Evolutionary conservation across 2,329 filamentous ascomycete species (phyloP).

Genomic region (Pseudogymnoascus pannorum): DNA sequence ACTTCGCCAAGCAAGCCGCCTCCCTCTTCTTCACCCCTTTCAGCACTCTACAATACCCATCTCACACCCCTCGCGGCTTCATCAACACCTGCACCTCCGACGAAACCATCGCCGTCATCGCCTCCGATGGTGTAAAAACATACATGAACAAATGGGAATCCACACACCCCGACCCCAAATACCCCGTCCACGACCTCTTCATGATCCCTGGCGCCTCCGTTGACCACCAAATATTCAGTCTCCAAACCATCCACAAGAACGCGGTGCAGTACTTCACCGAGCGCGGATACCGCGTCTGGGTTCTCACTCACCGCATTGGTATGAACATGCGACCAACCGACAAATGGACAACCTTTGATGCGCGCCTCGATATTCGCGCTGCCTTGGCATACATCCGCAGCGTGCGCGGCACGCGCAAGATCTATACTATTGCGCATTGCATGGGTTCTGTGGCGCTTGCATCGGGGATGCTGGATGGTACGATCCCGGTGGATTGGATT

Average conservation of each 20-base stretch:
- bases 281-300: slow-evolving; percentile 53
- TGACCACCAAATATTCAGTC: slow-evolving; percentile 54
- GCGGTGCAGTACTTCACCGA: slow-evolving; percentile 55
- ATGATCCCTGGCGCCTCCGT: slow-evolving; percentile 57
- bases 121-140: slow-evolving; percentile 45
- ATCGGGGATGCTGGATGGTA: slow-evolving; percentile 53
- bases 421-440: slow-evolving; percentile 56
- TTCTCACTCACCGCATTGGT: slow-evolving; percentile 52
- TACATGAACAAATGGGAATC: slow-evolving; percentile 52
- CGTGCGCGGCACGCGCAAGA: slow-evolving; percentile 28
- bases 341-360: slow-evolving; percentile 52
- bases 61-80: slow-evolving; percentile 40
- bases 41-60: slow-evolving; percentile 48
- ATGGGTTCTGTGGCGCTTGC: slow-evolving; percentile 55
- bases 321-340: slow-evolving; percentile 42
- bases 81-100: slow-evolving; percentile 43
- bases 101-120: slow-evolving; percentile 36
- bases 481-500: slow-evolving; percentile 50
- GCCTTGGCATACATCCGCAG: slow-evolving; percentile 46
- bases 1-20: slow-evolving; percentile 48
- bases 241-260: slow-evolving; percentile 57
- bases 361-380: slow-evolving; percentile 51
- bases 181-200: slow-evolving; percentile 44
- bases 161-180: slow-evolving; percentile 25
- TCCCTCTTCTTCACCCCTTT: slow-evolving; percentile 48